phyloP scores from a whole-genome alignment of 2,329 filamentous ascomycete species.

The Aureobasidium sp. region DNA sequence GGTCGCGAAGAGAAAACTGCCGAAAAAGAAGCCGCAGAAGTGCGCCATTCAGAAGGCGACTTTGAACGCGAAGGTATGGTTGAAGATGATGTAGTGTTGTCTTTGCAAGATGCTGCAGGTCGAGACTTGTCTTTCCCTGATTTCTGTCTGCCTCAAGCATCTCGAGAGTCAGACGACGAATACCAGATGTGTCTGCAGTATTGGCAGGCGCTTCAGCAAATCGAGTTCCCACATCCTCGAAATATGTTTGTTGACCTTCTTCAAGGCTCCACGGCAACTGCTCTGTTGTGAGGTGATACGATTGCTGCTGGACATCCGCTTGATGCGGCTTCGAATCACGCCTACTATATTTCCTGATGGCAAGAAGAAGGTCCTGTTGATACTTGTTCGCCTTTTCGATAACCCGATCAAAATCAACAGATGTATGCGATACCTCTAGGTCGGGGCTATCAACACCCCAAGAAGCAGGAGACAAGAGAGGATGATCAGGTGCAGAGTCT shows the following conservation, averaged over 20 bases:
- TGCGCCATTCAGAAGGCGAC: slow-evolving; percentile 67
- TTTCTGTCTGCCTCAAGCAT: not conserved
- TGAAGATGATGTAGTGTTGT: not conserved
- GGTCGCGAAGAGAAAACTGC: slow-evolving; percentile 61
- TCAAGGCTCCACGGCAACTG: slow-evolving; percentile 47
- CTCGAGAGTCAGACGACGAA: not conserved
- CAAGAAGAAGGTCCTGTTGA: slow-evolving; percentile 14
- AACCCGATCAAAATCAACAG: slow-evolving; percentile 1
- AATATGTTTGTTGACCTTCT: slow-evolving; percentile 45
- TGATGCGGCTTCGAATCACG: not conserved
- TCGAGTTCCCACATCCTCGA: not conserved
- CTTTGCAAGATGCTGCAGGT: not conserved
- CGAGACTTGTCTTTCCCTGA: not conserved
- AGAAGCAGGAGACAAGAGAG: not conserved
- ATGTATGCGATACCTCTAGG: not conserved
- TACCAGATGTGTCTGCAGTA: not conserved
- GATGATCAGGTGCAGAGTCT: slow-evolving; percentile 5
- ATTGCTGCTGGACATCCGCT: not conserved
- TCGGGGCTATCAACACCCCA: not conserved
- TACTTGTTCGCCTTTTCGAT: slow-evolving; percentile 15
- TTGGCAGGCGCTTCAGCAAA: not conserved
- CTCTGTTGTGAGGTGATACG: not conserved
- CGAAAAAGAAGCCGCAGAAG: slow-evolving; percentile 72
- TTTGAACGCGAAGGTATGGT: slow-evolving; percentile 55
- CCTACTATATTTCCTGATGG: not conserved